Evolutionary conservation across 129 eudicot species (phyloP).

Genomic region (Flaveria trinervia): DNA sequence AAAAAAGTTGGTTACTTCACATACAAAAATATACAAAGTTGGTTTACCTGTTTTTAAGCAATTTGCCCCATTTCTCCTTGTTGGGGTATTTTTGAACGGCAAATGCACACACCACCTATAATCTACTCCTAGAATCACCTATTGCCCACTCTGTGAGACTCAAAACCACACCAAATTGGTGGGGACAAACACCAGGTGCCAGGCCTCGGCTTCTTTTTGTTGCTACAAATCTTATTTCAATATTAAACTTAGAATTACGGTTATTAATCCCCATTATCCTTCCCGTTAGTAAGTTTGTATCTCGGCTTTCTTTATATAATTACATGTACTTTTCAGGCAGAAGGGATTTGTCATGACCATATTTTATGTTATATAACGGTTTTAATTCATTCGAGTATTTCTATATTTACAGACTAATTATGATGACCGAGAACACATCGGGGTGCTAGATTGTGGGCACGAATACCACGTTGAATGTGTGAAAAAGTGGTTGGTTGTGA

Average conservation of each 20-base stretch:
- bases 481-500: slow-evolving; percentile 78
- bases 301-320: neutral
- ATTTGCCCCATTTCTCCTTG: neutral
- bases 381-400: neutral
- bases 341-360: neutral
- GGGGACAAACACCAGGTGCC: no score
- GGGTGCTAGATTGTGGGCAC: slow-evolving; percentile 83
- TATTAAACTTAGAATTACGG: neutral
- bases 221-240: neutral
- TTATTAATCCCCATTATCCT: neutral
- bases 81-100: neutral
- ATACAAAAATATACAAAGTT: neutral
- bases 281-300: neutral
- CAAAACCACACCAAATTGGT: no score
- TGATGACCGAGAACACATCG: slow-evolving; percentile 55
- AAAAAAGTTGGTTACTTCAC: neutral
- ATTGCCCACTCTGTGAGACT: no score
- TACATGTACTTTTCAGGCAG: neutral
- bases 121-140: no score
- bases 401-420: slow-evolving; percentile 56
- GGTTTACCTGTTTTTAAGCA: neutral
- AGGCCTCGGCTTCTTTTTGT: neutral
- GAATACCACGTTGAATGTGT: slow-evolving; percentile 85
- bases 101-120: no score
- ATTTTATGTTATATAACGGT: neutral